These are phyloP conservation scores for Salvia hispanica DNA, from an alignment of 257 asterid species.

Conservation along the genomic window DNA sequence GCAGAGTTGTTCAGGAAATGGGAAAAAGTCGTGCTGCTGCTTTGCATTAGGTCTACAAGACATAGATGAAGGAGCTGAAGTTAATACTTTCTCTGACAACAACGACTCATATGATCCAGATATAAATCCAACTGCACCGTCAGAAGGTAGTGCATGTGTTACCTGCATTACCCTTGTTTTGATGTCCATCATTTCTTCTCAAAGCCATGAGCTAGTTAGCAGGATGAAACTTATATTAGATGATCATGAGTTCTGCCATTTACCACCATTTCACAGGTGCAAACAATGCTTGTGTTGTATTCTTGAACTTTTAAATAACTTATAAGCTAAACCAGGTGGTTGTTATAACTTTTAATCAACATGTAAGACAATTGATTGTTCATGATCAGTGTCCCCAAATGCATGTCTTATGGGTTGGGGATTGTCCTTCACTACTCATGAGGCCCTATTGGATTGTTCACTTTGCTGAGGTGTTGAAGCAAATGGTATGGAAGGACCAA, in stretches of 20 bases:
- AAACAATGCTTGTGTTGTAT: conserved; percentile 14
- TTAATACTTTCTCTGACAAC: conserved; percentile 64
- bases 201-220: conserved; percentile 19
- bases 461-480: neutral
- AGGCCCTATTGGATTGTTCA: neutral
- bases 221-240: conserved; percentile 6
- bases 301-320: conserved; percentile 12
- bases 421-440: neutral
- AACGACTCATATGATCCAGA: conserved; percentile 73
- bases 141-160: conserved; percentile 68
- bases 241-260: conserved; percentile 4
- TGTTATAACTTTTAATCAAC: neutral
- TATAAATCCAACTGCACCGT: conserved; percentile 75
- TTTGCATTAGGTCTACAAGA: conserved; percentile 90
- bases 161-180: conserved; percentile 22
- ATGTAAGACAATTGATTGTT: neutral
- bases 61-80: conserved; percentile 87
- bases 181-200: conserved; percentile 18
- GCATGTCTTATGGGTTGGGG: neutral
- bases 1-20: conserved; percentile 99
- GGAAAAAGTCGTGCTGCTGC: conserved; percentile 99
- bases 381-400: neutral
- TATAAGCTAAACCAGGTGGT: conserved; percentile 1
- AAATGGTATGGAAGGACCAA: conserved; percentile 1
- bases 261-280: conserved; percentile 17